Base-by-base conservation (phyloP, 2,329 filamentous ascomycete species). In the Penicillium brevicompactum region DNA sequence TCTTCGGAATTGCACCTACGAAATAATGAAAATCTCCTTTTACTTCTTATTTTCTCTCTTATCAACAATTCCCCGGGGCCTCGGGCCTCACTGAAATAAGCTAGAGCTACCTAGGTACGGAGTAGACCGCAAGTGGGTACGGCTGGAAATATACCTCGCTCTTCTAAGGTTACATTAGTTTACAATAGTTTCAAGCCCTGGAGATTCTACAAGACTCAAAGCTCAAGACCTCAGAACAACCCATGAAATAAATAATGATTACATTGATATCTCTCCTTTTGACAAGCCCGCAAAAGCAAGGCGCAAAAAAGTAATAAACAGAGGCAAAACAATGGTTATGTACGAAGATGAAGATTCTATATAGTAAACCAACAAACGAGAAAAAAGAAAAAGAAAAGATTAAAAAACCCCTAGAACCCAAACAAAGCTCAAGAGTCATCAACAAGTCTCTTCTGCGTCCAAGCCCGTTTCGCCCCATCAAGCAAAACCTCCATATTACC, bases 401-500 rank as follows among this genome's bases (percentile, higher is more conserved):
- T 24, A 43, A 48, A 14, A 49, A 22, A 4, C 18, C 4, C 5
- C 16, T 18, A 18, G 18, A 18, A 18, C 18, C 18, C 18, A 18
- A 18, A 18, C 18, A 6, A 21, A 9, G 18, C 44, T 57, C 64
- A 74, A 49, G 67, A 72, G 55, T 78, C 77, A 67, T 80, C 76
- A 47, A 77, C 72, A 22, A 80, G 64, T 59, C 71, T 77, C 64
- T 78, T 80, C 55, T 76, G 74, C 13, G 78, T 74, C 71, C 73
- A 76, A 37, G 78, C 79, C 49, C 74, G 73, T 62, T 77, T 78
- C 22, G 87, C 87, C 14, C 82, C 80, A 44, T 80, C 80, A 40
- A 79, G 65, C 41, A 90, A 70, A 1, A 70, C 69, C 1, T 87
- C 85, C 58, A 88, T 70, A 61, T 87, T 84, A 1, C 87, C 87